These are phyloP conservation scores for Hirsutella minnesotensis DNA, from an alignment of 2,329 filamentous ascomycete genomes.

Conservation along the genomic window DNA sequence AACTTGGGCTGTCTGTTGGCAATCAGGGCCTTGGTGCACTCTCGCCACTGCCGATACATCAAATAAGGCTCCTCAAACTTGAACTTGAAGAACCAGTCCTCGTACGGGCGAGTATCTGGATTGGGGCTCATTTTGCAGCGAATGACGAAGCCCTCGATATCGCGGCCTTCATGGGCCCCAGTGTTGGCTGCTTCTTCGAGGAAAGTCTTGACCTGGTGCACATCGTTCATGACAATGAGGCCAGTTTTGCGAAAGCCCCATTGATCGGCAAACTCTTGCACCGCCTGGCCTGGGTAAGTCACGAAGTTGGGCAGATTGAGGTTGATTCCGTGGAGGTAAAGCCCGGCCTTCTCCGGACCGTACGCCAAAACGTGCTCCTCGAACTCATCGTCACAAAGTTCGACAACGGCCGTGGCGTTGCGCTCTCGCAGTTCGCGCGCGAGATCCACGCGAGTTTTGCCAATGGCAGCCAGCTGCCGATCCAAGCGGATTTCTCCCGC, in stretches of 20 bases:
- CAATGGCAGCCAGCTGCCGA: conserved; percentile 62
- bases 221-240: conserved; percentile 63
- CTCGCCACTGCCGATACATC: conserved; percentile 98
- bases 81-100: conserved; percentile 99
- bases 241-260: conserved; percentile 94
- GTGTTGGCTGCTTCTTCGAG: conserved; percentile 78
- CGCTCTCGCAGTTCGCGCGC: conserved; percentile 62
- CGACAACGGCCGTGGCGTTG: conserved; percentile 90
- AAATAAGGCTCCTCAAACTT: conserved; percentile 98
- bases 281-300: conserved; percentile 71
- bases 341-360: conserved; percentile 65
- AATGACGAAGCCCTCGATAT: conserved; percentile 95
- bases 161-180: conserved; percentile 78
- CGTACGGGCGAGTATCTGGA: conserved; percentile 40
- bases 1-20: conserved; percentile 58
- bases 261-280: conserved; percentile 77
- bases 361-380: conserved; percentile 96
- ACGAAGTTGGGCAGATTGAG: conserved; percentile 86
- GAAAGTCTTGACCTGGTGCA: conserved; percentile 64
- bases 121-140: conserved; percentile 63
- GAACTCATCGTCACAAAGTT: conserved; percentile 91
- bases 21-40: conserved; percentile 89
- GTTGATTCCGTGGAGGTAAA: conserved; percentile 95
- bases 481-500: conserved; percentile 77
- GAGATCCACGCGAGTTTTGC: conserved; percentile 68